Evolutionary conservation across 169 alveolate species (phyloP).

Genomic region (Plasmodium cynomolgi): DNA sequence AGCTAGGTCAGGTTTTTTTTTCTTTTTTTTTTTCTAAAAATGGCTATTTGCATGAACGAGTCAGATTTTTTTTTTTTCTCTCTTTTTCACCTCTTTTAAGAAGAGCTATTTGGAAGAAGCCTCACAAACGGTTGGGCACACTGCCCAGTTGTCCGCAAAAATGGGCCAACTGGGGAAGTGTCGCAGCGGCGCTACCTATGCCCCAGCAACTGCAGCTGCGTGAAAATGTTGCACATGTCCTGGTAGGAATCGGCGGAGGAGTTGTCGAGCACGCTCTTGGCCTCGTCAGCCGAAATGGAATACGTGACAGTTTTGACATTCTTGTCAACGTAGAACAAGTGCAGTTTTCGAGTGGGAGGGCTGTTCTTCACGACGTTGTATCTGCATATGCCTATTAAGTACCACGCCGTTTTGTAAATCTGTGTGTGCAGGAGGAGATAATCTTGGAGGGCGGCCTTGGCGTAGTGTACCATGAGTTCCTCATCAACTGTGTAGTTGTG

Average conservation of each 20-base stretch:
- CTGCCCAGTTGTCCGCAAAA: background rate
- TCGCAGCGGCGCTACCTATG: conserved; percentile 10
- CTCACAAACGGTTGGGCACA: background rate
- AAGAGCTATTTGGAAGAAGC: background rate
- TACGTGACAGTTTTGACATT: conserved; percentile 41
- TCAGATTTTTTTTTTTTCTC: background rate
- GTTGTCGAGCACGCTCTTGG: conserved; percentile 30
- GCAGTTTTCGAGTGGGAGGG: conserved; percentile 1
- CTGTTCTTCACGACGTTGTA: conserved; percentile 47
- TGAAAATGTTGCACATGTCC: conserved; percentile 72
- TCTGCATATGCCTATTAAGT: conserved; percentile 52
- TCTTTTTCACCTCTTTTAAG: background rate
- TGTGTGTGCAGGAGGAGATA: conserved; percentile 50
- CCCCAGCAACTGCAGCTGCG: conserved; percentile 45
- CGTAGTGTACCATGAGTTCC: conserved; percentile 5
- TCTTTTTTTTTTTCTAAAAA: background rate
- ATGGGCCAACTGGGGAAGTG: background rate
- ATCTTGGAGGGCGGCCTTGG: conserved; percentile 40
- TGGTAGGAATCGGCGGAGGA: conserved; percentile 41
- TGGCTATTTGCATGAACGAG: background rate
- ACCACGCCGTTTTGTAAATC: conserved; percentile 61
- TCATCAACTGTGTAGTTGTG: conserved; percentile 59
- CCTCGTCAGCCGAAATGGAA: conserved; percentile 32
- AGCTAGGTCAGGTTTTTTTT: background rate
- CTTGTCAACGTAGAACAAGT: conserved; percentile 45